Evolutionary conservation across 108 stramenopile species (phyloP).

Genomic region (Chaetoceros tenuissimus): DNA sequence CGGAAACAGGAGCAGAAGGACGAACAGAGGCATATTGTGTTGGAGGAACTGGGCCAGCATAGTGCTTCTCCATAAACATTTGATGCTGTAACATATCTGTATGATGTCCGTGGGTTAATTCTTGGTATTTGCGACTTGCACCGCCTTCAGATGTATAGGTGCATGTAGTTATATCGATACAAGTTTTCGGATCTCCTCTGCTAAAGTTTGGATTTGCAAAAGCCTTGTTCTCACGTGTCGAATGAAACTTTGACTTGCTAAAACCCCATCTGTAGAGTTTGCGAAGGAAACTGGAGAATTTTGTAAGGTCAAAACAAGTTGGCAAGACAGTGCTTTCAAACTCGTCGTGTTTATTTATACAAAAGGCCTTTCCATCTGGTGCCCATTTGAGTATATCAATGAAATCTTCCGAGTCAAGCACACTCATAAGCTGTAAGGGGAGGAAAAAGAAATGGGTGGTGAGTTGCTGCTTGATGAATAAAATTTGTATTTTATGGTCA

Average conservation of each 20-base stretch:
- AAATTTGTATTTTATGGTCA: no score
- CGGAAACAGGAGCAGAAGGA: no score
- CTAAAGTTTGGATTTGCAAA: conserved; percentile 7
- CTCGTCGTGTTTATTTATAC: conserved; percentile 29
- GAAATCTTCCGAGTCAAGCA: neutral
- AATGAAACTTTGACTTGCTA: conserved; percentile 1
- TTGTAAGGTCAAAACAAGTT: conserved; percentile 22
- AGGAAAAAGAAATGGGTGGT: no score
- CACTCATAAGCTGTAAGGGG: neutral
- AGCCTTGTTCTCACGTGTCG: conserved; percentile 21
- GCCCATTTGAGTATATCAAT: conserved; percentile 9
- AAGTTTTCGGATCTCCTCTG: neutral
- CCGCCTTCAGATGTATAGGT: no score
- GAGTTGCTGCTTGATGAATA: no score
- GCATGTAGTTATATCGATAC: neutral
- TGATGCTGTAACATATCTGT: no score
- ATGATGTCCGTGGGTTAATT: no score
- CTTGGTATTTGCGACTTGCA: no score
- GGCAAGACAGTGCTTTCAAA: conserved; percentile 28
- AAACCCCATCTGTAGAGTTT: conserved; percentile 32
- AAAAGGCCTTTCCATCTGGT: conserved; percentile 23
- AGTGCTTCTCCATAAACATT: no score
- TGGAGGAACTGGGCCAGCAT: no score
- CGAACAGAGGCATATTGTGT: no score
- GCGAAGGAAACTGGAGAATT: conserved; percentile 40